These are phyloP conservation scores for Aotearoamyces nothofagi DNA, from an alignment of 2,329 filamentous ascomycete genomes.

Conservation along the genomic window DNA sequence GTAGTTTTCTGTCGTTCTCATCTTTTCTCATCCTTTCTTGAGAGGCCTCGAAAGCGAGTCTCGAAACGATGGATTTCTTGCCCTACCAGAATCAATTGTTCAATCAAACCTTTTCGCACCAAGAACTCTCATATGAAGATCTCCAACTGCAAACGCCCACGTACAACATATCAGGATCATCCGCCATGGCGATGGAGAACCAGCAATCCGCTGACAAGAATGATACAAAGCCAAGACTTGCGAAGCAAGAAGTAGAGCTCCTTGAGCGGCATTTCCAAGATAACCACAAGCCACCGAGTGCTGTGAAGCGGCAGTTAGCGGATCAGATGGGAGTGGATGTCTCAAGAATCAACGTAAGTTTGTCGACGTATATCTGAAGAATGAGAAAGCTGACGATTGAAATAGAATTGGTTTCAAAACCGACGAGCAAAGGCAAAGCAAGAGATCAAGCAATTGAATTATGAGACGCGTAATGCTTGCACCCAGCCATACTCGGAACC, in stretches of 20 bases:
- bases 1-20: too few species aligned
- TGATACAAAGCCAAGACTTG: constrained; percentile 36
- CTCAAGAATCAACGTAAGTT: constrained; percentile 40
- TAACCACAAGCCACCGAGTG: constrained; percentile 45
- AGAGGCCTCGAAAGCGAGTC: too few species aligned
- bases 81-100: too few species aligned
- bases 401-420: constrained; percentile 52
- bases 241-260: constrained; percentile 37
- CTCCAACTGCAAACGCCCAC: too few species aligned
- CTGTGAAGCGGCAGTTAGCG: constrained; percentile 39
- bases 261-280: constrained; percentile 42
- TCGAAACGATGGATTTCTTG: background rate
- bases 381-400: constrained; percentile 21
- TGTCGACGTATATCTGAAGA: too few species aligned
- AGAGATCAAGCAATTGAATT: constrained; percentile 34
- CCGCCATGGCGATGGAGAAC: background rate
- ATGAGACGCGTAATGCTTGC: constrained; percentile 25
- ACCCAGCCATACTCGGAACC: constrained; percentile 22
- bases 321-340: constrained; percentile 42
- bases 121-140: too few species aligned
- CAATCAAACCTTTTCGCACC: too few species aligned
- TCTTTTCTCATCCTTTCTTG: too few species aligned
- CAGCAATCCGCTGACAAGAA: constrained; percentile 16
- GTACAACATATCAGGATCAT: too few species aligned
- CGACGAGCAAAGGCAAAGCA: constrained; percentile 42